A percentile compares a stretch with the other conserved stretches of the same genome.
phyloP scores from a whole-genome alignment of 2,329 filamentous ascomycete species.

The Fusarium sp. region DNA sequence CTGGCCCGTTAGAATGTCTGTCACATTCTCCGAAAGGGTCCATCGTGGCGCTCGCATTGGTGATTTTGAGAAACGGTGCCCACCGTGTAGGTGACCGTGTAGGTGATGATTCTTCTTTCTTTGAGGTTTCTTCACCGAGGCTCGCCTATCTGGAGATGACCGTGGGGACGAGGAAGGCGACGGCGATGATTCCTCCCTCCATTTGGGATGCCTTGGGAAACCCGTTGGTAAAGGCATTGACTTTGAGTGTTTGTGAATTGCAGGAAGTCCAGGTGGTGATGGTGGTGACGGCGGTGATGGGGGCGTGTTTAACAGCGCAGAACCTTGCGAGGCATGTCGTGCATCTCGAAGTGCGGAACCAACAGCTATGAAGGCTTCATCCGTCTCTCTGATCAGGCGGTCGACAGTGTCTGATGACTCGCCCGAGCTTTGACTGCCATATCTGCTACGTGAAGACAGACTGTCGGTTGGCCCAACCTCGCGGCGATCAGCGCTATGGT shows the following conservation, averaged over 20 bases:
- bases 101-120: conserved; percentile 50
- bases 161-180: conserved; percentile 22
- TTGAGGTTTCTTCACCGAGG: conserved; percentile 56
- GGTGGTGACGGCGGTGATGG: conserved; percentile 31
- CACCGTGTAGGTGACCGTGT: conserved; percentile 13
- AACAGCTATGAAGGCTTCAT: conserved; percentile 62
- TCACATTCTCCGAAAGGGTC: conserved; percentile 67
- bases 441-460: conserved; percentile 18
- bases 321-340: conserved; percentile 27
- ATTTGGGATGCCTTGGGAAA: conserved; percentile 28
- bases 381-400: conserved; percentile 61
- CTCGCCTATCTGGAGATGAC: conserved; percentile 40
- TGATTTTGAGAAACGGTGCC: conserved; percentile 22
- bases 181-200: conserved; percentile 20
- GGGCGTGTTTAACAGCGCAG: conserved; percentile 22
- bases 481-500: conserved; percentile 25
- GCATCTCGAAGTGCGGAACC: conserved; percentile 56
- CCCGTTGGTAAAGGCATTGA: conserved; percentile 40
- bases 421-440: conserved; percentile 31
- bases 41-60: conserved; percentile 55
- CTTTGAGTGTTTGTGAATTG: conserved; percentile 33
- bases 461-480: conserved; percentile 24
- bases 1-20: conserved; percentile 67
- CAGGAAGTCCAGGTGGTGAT: conserved; percentile 28
- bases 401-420: conserved; percentile 54